Evolutionary conservation across 306 rosid species (phyloP), one percentile per base, ranked within the genome.

Genomic region (Trifolium pratense): DNA sequence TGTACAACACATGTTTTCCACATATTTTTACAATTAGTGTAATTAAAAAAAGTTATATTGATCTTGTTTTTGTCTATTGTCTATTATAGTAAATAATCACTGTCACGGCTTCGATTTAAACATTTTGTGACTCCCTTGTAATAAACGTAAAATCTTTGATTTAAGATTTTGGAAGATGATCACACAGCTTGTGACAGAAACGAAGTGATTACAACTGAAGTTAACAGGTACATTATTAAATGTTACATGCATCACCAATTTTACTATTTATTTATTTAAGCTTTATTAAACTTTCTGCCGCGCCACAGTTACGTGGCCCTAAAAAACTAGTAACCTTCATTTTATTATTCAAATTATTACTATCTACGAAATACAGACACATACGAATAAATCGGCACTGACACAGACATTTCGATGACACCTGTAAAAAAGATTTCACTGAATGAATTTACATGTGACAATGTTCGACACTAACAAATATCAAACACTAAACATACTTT

Each of bases 131-230:
- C 34, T 48, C 32, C 42, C 66, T 76, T 71, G 80, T 78, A 74
- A 78, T 82, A 64, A 63, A 78, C 77, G 78, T 11, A 66, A 15
- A 72, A 76, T 40, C 48, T 77, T 29, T 29, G 16, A 36, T 39
- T 26, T 72, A 36, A 12, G 61, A 53, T 37, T 66, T 73, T n/a
- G 75, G 66, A 66, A 43, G 36, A n/a, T 66, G 42, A 56, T 56
- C 9, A 55, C 18, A 78, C 39, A 26, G 29, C 62, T 51, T 80
- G 73, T 67, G 76, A 52, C 72, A 70, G 17, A 60, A 84, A 74
- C 87, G 11, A 74, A 39, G 87, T 46, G 67, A 31, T 55, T 32
- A 66, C 70, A 36, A 60, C 12, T 72, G 51, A 80, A 66, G 77
- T 79, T 75, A 71, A 75, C 76, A 75, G 29, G 18, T 57, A 26